Conservation (phyloP, 192 early-diverging fungal species). For the Cladochytrium replicatum region DNA sequence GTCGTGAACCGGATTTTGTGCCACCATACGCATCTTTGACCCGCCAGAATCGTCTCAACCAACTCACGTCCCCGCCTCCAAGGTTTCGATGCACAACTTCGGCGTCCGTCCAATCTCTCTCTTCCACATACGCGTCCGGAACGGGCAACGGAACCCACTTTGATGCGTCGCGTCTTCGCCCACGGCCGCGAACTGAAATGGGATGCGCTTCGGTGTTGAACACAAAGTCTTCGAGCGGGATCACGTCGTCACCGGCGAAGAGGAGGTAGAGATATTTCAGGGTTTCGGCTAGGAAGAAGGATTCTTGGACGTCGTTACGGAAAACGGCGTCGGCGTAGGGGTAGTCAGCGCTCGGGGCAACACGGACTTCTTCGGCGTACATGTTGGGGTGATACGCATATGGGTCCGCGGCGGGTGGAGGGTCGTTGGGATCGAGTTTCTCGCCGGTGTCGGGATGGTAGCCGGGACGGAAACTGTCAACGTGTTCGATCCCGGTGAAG, state of each 20-base stretch:
- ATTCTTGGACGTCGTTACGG: constrained; percentile 22
- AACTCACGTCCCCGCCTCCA: too few species aligned
- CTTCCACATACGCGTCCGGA: too few species aligned
- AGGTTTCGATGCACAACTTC: too few species aligned
- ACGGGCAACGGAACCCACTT: too few species aligned
- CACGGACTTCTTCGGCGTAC: neutral
- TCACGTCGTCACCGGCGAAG: constrained; percentile 53
- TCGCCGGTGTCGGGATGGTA: neutral
- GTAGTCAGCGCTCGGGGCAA: neutral
- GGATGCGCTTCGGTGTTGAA: constrained; percentile 96
- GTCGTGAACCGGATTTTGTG: too few species aligned
- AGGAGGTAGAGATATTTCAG: constrained; percentile 92
- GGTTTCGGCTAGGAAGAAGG: constrained; percentile 88
- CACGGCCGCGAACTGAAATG: constrained; percentile 32
- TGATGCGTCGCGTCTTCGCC: constrained; percentile 13
- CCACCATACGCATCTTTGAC: too few species aligned
- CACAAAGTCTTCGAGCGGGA: constrained; percentile 74
- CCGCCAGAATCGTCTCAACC: too few species aligned
- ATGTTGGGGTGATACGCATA: too few species aligned
- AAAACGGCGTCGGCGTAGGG: constrained; percentile 7
- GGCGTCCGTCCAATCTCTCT: too few species aligned
- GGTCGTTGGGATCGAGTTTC: too few species aligned
- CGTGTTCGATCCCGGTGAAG: constrained; percentile 7
- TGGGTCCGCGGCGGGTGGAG: too few species aligned
- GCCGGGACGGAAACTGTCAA: neutral